Conservation (phyloP, 495 filamentous ascomycete species). For the Xylaria telfairii region DNA sequence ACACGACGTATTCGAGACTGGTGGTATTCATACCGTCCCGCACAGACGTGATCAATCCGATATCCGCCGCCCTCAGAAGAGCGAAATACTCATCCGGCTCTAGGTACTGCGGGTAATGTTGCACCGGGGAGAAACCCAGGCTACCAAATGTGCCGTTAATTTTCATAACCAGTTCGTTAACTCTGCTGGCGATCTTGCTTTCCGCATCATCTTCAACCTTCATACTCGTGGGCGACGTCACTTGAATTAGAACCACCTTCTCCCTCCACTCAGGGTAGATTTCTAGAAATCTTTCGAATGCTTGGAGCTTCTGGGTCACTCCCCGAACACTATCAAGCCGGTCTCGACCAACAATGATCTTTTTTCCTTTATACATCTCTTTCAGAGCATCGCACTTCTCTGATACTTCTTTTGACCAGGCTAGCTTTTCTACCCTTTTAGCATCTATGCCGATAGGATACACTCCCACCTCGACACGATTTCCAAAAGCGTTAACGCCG, state of each 20-base stretch:
- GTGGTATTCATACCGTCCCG: constrained; percentile 98
- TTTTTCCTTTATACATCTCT: constrained; percentile 77
- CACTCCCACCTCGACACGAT: constrained; percentile 85
- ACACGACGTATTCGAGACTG: constrained; percentile 89
- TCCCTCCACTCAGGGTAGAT: constrained; percentile 85
- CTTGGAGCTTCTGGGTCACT: constrained; percentile 90
- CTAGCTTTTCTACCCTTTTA: constrained; percentile 68
- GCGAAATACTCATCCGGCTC: constrained; percentile 89
- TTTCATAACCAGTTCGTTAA: constrained; percentile 84
- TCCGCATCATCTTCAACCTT: constrained; percentile 72
- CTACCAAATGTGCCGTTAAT: constrained; percentile 91
- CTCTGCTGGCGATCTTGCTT: constrained; percentile 79
- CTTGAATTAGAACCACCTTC: constrained; percentile 92
- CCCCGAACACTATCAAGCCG: constrained; percentile 87
- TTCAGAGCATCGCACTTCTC: constrained; percentile 72
- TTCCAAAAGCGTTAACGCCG: constrained; percentile 86
- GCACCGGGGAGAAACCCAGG: constrained; percentile 82
- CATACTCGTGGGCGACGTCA: constrained; percentile 84
- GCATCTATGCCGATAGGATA: constrained; percentile 92
- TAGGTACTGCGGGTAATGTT: constrained; percentile 92
- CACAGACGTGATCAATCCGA: constrained; percentile 89
- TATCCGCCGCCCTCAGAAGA: constrained; percentile 81
- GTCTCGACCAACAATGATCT: constrained; percentile 94
- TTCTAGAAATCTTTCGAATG: constrained; percentile 89
- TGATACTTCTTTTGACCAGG: constrained; percentile 70